Conservation (phyloP, 2,329 filamentous ascomycete species). For the Pestalotiopsis sp. region DNA sequence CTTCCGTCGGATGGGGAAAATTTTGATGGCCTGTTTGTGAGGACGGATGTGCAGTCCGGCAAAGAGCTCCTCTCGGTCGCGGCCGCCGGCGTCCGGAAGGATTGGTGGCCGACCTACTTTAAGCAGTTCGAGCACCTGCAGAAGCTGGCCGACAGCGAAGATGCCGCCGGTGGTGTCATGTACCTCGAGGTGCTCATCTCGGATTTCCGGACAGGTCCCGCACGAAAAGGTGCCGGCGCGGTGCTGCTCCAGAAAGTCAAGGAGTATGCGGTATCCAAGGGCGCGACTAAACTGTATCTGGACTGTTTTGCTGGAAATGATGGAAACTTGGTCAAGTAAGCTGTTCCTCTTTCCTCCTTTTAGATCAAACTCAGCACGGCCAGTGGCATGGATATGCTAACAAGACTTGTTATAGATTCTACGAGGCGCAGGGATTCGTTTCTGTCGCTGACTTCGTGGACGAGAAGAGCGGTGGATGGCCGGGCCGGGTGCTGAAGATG, state of each 20-base stretch:
- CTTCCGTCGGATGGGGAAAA: not conserved
- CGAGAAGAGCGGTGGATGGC: not conserved
- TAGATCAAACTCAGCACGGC: not conserved
- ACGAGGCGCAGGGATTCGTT: not conserved
- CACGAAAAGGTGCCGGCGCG: not conserved
- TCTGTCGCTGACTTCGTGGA: not conserved
- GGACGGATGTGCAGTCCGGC: not conserved
- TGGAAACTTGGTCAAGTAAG: not conserved
- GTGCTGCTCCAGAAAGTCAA: not conserved
- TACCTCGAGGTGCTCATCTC: constrained; percentile 21
- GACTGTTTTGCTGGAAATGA: constrained; percentile 6
- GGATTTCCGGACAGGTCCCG: constrained; percentile 21
- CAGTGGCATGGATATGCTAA: not conserved
- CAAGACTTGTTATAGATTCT: not conserved
- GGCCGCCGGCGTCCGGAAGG: not conserved
- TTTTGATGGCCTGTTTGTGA: not conserved
- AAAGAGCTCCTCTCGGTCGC: not conserved
- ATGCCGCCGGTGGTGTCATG: constrained; percentile 17
- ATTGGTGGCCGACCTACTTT: constrained; percentile 1
- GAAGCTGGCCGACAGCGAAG: not conserved
- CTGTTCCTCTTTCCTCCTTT: not conserved
- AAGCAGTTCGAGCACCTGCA: not conserved
- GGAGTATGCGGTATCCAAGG: constrained; percentile 15
- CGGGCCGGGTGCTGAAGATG: not conserved
- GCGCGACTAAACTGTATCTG: not conserved